phyloP scores from a whole-genome alignment of 2,329 filamentous ascomycete genomes.

The Colletotrichum musae region DNA sequence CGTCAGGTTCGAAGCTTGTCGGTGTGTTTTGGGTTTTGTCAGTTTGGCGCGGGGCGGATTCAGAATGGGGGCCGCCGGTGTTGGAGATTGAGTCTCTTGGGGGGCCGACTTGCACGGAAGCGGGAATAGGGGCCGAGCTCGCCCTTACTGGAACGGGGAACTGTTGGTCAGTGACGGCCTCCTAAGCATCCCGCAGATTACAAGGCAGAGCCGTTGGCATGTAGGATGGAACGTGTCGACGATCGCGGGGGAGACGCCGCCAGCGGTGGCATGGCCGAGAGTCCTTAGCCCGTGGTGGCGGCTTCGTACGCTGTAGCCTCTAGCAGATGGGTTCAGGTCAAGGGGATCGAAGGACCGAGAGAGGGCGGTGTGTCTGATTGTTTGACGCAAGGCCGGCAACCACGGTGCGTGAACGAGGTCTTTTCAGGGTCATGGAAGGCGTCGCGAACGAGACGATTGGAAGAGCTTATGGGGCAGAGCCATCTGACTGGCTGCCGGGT shows the following conservation, averaged over 20 bases:
- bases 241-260: slow-evolving; percentile 6
- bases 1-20: slow-evolving; percentile 20
- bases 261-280: slow-evolving; percentile 12
- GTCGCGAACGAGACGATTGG: slow-evolving; percentile 8
- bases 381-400: too few species aligned
- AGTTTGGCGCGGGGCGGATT: slow-evolving; percentile 18
- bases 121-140: slow-evolving; percentile 29
- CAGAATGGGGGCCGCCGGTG: slow-evolving; percentile 31
- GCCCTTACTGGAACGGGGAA: slow-evolving; percentile 14
- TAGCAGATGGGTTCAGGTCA: too few species aligned
- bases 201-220: slow-evolving; percentile 10
- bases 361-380: slow-evolving; percentile 10
- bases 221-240: neutral
- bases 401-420: too few species aligned
- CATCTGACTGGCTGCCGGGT: neutral
- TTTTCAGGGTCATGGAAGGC: neutral
- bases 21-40: slow-evolving; percentile 37
- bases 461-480: neutral
- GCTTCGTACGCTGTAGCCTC: neutral
- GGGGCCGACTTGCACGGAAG: slow-evolving; percentile 16
- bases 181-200: slow-evolving; percentile 13
- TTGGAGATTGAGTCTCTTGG: slow-evolving; percentile 36
- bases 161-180: slow-evolving; percentile 31
- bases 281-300: slow-evolving; percentile 7
- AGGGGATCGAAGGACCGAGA: neutral